Evolutionary conservation across 2,329 filamentous ascomycete species (phyloP).

Genomic region (Hypoxylon sp.): DNA sequence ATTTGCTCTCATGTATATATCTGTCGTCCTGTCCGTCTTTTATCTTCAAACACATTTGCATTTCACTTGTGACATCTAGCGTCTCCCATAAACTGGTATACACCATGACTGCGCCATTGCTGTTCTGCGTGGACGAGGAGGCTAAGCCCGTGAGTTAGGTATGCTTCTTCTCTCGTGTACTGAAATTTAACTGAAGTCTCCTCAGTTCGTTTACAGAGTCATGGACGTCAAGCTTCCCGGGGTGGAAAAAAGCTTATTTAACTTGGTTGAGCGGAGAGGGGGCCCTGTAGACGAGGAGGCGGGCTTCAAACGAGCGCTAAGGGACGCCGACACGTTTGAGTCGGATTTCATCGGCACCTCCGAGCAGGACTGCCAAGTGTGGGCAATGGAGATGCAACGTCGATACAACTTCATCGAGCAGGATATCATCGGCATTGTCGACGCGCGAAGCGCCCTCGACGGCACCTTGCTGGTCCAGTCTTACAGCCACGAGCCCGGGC

Average conservation of each 20-base stretch:
- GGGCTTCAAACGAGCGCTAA: background rate
- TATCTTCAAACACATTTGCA: no score
- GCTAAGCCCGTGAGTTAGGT: background rate
- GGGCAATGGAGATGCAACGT: constrained; percentile 6
- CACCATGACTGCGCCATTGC: background rate
- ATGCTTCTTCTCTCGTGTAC: background rate
- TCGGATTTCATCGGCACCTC: background rate
- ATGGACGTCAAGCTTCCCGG: background rate
- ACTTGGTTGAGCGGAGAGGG: no score
- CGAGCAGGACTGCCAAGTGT: background rate
- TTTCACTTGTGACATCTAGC: no score
- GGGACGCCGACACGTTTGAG: background rate
- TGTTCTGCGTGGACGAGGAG: background rate
- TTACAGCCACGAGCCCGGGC: background rate
- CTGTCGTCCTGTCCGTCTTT: no score
- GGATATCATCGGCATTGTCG: background rate
- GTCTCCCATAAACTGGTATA: no score
- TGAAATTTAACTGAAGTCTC: background rate
- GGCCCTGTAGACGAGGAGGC: no score
- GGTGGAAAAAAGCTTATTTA: no score
- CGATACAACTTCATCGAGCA: constrained; percentile 1
- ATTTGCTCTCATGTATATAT: no score
- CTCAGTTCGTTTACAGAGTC: background rate
- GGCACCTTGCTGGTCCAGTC: background rate
- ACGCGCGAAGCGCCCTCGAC: constrained; percentile 1